Base-by-base conservation (phyloP, 2,329 filamentous ascomycete species). In the Parafenestella ontariensis region DNA sequence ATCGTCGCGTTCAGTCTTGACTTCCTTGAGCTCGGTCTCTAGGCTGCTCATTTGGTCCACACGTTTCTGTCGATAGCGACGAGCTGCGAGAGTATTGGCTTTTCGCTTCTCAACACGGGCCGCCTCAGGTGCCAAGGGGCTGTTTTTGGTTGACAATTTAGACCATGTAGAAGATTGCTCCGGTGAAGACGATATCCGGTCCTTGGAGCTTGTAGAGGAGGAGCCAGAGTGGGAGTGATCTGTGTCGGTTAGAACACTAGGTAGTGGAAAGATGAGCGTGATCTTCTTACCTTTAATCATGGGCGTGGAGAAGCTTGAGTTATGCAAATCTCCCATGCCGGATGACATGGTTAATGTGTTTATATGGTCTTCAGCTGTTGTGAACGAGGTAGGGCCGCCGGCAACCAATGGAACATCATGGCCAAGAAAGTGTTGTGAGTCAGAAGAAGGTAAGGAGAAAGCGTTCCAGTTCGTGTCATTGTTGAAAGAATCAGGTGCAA, bases 41-140 rank as follows among this genome's bases (percentile, higher is more conserved):
- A 91, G 79, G 56, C 85, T 83, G 23, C 76, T 76, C 71, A 89
- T 84, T 57, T 87, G 85, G 64, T 90, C 87, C 29, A 90, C 81
- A 41, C 87, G 85, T 71, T 88, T 89, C 71, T 90, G 87, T 23
- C 88, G 85, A 69, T 89, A 90, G 57, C 88, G 87, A 57, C 87
- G 83, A 26, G 88, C 88, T n/a, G 88, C 88, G 57, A 89, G 81
- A 13, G 87, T 90, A 73, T 91, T 90, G 57, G 85, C 83, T 57
- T 85, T 83, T 24, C 88, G 86, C 73, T 89, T 89, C 54, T 75
- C 72, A 43, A 76, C 52, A 29, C 67, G 66, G 24, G 68, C 65
- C 56, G 59, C 47, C 17, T 63, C 75, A 42, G 57, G 52, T 7
- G 56, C 56, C n/a, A 61, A 54, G 17, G 62, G 55, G 39, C 53